Evolutionary conservation across 441 rosid genomes (phyloP).

Genomic region (Arabidopsis lyrata): DNA sequence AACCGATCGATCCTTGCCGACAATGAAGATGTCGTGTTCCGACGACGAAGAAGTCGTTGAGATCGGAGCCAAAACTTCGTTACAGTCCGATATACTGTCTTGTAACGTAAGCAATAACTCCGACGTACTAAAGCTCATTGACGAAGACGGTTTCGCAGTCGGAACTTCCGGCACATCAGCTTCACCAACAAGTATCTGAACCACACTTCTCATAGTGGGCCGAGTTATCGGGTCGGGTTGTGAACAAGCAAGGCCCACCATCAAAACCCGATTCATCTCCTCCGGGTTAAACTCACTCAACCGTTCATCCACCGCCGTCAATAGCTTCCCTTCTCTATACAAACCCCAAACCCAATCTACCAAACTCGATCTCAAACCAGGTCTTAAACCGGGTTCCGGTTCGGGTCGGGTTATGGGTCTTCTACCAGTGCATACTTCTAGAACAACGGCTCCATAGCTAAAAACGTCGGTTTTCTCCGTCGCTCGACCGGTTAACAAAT

Average conservation of each 20-base stretch:
- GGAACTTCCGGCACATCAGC: conserved; percentile 87
- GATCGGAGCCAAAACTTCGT: conserved; percentile 55
- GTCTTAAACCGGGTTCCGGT: conserved; percentile 24
- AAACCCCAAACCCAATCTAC: conserved; percentile 98
- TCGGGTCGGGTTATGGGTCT: conserved; percentile 74
- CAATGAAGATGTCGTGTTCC: conserved; percentile 55
- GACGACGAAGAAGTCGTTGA: conserved; percentile 73
- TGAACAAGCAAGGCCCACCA: conserved; percentile 91
- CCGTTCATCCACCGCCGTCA: conserved; percentile 72
- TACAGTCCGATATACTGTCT: conserved; percentile 89
- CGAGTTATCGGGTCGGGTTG: conserved; percentile 89
- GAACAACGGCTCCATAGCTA: conserved; percentile 93
- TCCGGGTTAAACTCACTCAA: conserved; percentile 60
- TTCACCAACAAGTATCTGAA: conserved; percentile 90
- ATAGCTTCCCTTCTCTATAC: conserved; percentile 77
- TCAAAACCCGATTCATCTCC: conserved; percentile 69
- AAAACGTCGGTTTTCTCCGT: conserved; percentile 88
- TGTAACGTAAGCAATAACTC: conserved; percentile 79
- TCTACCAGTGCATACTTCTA: conserved; percentile 86
- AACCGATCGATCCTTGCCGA: conserved; percentile 62
- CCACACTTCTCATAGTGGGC: conserved; percentile 86
- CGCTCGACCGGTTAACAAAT: conserved; percentile 86
- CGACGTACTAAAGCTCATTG: conserved; percentile 86
- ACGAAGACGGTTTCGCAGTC: conserved; percentile 75
- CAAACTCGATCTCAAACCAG: conserved; percentile 61